Base-by-base conservation (phyloP, 441 rosid genomes). In the Mallotus japonicus region DNA sequence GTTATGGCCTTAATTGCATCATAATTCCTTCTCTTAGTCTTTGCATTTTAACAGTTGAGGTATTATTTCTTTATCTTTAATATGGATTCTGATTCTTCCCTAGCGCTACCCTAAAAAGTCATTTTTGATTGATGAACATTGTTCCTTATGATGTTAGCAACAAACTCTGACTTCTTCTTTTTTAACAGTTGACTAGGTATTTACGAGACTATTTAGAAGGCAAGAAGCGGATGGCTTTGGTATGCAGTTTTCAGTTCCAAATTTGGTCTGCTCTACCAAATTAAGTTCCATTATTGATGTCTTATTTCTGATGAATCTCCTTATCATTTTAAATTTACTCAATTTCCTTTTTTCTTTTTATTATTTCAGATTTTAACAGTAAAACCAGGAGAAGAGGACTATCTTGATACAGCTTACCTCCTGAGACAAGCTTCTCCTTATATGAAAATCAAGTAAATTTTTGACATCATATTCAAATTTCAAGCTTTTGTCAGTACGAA, bases 351-450 rank as follows among this genome's bases (percentile, higher is more conserved):
- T 74, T 34, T 75, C 51, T 49, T 69, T 56, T 64, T 70, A n/a
- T 71, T 14, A 75, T 72, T 81, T 68, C 84, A 94, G 99, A 81
- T 94, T 77, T 83, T 92, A 78, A 89, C 97, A 17, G 90, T 92
- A 44, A 92, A 89, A 79, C 80, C 95, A 60, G 97, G 92, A 73
- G 96, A 86, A 81, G 92, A 87, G 24, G 97, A 89, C 76, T 94
- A 88, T 82, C 86, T 85, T 44, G 97, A 90, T 78, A 81, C 95
- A 16, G 82, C 89, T 19, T 86, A 86, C 77, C 84, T 94, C 59
- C 72, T 94, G 64, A 84, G 89, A 85, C 97, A 94, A 79, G 96
- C 97, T 65, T 89, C 97, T n/a, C 99, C 97, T 17, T 94, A 75
- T 32, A 94, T 85, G 92, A 87, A 88, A 76, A 92, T 94, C 81